Evolutionary conservation across 2,329 filamentous ascomycete genomes (phyloP).

Genomic region (Chrysoporthe deuterocubensis): DNA sequence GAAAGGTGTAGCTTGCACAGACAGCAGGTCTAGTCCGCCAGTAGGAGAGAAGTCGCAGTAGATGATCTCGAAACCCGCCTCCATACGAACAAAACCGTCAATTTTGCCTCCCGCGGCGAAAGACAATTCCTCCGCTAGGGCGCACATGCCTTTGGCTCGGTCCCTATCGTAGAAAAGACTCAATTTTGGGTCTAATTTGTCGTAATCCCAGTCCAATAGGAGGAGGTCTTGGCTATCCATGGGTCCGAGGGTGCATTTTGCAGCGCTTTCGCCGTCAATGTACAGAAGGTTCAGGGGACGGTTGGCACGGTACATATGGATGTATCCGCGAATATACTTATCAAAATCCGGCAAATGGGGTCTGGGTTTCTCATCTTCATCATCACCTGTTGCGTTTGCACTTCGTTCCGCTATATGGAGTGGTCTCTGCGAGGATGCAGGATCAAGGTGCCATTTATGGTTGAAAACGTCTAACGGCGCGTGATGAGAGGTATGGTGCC

Average conservation of each 20-base stretch:
- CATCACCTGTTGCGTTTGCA: background rate
- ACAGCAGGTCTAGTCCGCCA: slow-evolving; percentile 43
- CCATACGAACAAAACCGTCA: slow-evolving; percentile 69
- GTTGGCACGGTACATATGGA: slow-evolving; percentile 67
- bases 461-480: background rate
- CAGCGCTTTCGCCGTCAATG: slow-evolving; percentile 71
- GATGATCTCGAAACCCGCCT: slow-evolving; percentile 73
- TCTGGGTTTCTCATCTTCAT: slow-evolving; percentile 4
- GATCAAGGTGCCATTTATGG: background rate
- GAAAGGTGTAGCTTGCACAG: slow-evolving; percentile 33
- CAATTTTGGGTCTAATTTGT: background rate
- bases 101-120: slow-evolving; percentile 41
- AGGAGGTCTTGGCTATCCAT: slow-evolving; percentile 69
- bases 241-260: slow-evolving; percentile 66
- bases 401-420: background rate
- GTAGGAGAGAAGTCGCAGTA: slow-evolving; percentile 61
- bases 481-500: background rate
- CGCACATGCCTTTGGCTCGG: slow-evolving; percentile 61
- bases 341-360: slow-evolving; percentile 2
- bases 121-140: slow-evolving; percentile 54
- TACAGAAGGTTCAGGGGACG: slow-evolving; percentile 66
- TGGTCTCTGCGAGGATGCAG: background rate
- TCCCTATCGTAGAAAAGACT: slow-evolving; percentile 43
- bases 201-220: slow-evolving; percentile 40
- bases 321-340: slow-evolving; percentile 52